These are phyloP conservation scores for Echeveria elegans DNA, from an alignment of 164 flowering plant genomes.

Conservation along the genomic window DNA sequence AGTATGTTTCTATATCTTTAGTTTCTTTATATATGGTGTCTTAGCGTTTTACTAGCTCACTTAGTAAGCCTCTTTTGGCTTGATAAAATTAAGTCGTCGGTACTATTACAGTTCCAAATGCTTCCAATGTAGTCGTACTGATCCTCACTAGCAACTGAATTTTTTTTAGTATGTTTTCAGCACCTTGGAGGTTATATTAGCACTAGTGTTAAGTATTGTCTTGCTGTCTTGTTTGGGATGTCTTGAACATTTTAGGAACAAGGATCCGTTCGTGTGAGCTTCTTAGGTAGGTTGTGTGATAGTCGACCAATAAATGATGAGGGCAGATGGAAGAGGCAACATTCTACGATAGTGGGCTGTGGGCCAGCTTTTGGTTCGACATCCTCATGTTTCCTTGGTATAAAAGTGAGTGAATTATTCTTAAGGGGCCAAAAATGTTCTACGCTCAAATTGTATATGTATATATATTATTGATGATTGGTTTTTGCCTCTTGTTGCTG, in stretches of 20 bases:
- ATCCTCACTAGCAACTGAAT: not conserved
- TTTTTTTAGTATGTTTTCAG: not conserved
- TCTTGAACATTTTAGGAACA: not conserved
- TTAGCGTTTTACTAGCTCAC: too few relatives aligned
- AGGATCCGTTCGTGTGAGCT: not conserved
- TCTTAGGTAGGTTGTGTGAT: not conserved
- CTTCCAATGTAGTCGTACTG: not conserved
- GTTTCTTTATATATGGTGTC: not conserved
- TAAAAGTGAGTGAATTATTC: not conserved
- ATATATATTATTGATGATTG: too few relatives aligned
- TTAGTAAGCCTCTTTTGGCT: too few relatives aligned
- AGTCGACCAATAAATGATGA: not conserved
- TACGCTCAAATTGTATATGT: too few relatives aligned
- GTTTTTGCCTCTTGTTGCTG: conserved; percentile 13
- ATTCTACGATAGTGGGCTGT: not conserved
- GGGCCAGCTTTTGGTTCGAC: too few relatives aligned
- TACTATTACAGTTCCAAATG: not conserved
- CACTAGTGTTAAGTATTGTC: not conserved
- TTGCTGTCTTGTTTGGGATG: not conserved
- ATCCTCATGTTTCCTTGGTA: not conserved
- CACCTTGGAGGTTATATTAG: not conserved
- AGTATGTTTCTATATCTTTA: conserved; percentile 26
- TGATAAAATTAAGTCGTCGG: not conserved
- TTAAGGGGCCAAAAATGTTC: not conserved
- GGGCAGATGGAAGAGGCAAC: not conserved